Conservation (phyloP, 352 stramenopile genomes). For the Globisporangium solare region DNA sequence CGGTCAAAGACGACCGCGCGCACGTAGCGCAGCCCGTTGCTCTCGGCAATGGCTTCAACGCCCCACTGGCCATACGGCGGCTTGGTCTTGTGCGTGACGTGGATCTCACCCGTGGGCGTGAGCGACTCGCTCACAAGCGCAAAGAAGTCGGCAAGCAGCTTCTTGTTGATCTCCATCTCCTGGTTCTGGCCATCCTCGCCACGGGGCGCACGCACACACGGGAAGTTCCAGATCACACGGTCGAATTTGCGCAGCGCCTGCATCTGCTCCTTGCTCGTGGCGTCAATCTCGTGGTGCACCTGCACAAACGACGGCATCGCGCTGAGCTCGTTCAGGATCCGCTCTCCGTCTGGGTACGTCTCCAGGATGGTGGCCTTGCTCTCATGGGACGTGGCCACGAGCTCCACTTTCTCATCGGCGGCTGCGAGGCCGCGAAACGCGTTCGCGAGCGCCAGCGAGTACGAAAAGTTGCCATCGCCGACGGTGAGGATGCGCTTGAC, state of each 20-base stretch:
- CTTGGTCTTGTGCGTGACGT: conserved; percentile 97
- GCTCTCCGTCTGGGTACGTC: conserved; percentile 88
- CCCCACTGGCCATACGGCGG: conserved; percentile 87
- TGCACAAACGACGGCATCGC: conserved; percentile 40
- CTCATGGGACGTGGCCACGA: conserved; percentile 93
- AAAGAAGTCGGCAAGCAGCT: conserved; percentile 90
- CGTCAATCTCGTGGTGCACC: conserved; percentile 90
- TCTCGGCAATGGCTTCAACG: conserved; percentile 61
- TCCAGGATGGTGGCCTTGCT: conserved; percentile 71
- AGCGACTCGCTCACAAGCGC: conserved; percentile 41
- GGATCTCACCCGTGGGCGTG: conserved; percentile 79
- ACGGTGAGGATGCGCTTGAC: conserved; percentile 83
- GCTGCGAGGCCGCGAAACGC: conserved; percentile 24
- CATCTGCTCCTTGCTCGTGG: conserved; percentile 80
- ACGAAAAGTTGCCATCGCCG: conserved; percentile 96
- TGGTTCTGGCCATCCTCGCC: conserved; percentile 96
- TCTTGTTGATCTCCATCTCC: conserved; percentile 94
- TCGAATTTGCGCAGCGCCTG: conserved; percentile 76
- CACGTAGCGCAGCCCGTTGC: conserved; percentile 39
- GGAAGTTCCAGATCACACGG: conserved; percentile 96
- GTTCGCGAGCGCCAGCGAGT: conserved; percentile 87
- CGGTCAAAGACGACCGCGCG: conserved; percentile 92
- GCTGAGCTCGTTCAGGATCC: conserved; percentile 74
- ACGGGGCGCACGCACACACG: conserved; percentile 85
- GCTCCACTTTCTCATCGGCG: conserved; percentile 18